Evolutionary conservation across 257 asterid genomes (phyloP).

Genomic region (Mentha longifolia): DNA sequence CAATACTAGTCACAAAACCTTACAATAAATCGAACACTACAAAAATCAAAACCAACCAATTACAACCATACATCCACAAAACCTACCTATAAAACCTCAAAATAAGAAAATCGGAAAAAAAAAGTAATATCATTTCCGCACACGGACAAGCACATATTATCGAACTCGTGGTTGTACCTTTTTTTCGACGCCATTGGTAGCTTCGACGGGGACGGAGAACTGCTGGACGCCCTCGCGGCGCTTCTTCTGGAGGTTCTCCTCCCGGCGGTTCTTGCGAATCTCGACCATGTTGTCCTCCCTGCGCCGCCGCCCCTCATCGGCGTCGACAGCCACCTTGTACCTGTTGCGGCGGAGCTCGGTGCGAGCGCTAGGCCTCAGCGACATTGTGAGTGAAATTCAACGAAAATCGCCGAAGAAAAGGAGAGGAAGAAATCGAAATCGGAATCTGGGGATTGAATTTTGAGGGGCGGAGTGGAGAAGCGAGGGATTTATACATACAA

Average conservation of each 20-base stretch:
- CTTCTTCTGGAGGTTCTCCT: slow-evolving; percentile 90
- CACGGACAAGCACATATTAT: background rate
- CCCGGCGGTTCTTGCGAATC: slow-evolving; percentile 85
- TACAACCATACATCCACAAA: slow-evolving; percentile 14
- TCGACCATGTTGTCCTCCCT: slow-evolving; percentile 97
- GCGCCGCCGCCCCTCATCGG: slow-evolving; percentile 91
- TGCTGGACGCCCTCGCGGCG: slow-evolving; percentile 81
- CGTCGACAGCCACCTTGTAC: slow-evolving; percentile 92
- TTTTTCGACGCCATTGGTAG: slow-evolving; percentile 50
- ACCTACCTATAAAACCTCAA: background rate
- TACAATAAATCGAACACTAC: slow-evolving; percentile 8
- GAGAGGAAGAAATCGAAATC: background rate
- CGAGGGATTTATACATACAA: slow-evolving; percentile 41
- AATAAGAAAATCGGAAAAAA: background rate
- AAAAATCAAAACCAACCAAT: slow-evolving; percentile 17
- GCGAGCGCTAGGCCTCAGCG: slow-evolving; percentile 79
- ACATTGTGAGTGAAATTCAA: slow-evolving; percentile 45
- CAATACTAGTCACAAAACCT: slow-evolving; percentile 10
- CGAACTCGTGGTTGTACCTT: slow-evolving; percentile 56
- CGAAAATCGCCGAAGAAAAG: slow-evolving; percentile 6
- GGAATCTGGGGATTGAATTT: slow-evolving; percentile 30
- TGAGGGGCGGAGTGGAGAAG: slow-evolving; percentile 38
- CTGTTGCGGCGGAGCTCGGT: slow-evolving; percentile 80
- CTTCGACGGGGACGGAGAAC: slow-evolving; percentile 51
- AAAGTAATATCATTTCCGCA: background rate